Evolutionary conservation across 1,284 basidiomycete species (phyloP), one percentile per base, ranked within the genome.

Genomic region (Coniferiporia weirii): DNA sequence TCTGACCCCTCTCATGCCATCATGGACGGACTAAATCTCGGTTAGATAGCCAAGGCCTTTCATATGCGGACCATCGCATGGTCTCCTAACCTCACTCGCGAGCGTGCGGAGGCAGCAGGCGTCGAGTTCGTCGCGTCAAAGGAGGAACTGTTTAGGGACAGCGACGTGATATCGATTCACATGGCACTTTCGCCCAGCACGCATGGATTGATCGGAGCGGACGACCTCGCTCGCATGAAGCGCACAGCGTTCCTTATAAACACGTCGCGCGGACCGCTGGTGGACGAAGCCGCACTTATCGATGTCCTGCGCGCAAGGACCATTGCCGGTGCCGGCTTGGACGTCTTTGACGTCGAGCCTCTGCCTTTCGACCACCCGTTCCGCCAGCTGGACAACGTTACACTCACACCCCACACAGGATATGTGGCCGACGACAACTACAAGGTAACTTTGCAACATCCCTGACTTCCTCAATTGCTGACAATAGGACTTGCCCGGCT

Each of bases 261-360:
- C 66, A 86, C 84, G 1, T 81, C 80, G 6, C 72, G 84, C 49
- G 85, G 85, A 0, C 83, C 83, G 10, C 67, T 87, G 27, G 76
- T 87, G 3, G 77, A 86, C 57, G 83, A 85, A 64, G 61, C 56
- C 0, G 83, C 78, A 0, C 66, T 87, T 48, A 65, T 87, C 9
- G 71, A 81, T 59, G 75, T 74, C 7, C 71, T 83, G 61, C 70
- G 78, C 57, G 69, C 77, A 49, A 76, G 76, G 38, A 75, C 68
- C 27, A 80, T 86, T 20, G 77, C 80, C 13, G 77, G 73, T 64
- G 89, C 73, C 52, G 84, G 79, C 0, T 66, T 82, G 56, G 79
- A 82, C 66, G 85, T 87, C 0, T 88, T 79, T 66, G 82, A 85
- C 48, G 65, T 78, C 40, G 85, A 87, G 65, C 85, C 85, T 6